Conservation (phyloP, 768 basidiomycete species). For the Collybia sp. region DNA sequence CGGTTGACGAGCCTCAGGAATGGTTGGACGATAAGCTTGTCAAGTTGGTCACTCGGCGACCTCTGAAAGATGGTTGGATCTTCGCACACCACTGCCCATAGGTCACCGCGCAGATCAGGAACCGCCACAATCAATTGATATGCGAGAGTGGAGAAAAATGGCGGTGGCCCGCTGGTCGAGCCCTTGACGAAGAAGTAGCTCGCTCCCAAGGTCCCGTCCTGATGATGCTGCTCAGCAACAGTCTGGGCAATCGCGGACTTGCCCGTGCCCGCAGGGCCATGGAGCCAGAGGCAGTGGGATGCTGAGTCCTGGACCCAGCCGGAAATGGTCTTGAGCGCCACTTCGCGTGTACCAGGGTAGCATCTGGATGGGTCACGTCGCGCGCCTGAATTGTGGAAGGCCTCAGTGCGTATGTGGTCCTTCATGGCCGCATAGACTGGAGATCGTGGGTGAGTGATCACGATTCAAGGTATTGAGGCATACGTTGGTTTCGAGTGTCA, state of each 20-base stretch:
- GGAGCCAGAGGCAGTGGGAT: conserved; percentile 2
- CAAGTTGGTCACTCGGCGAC: background rate
- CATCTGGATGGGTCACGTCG: no score
- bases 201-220: conserved; percentile 2
- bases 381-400: no score
- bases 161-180: conserved; percentile 3
- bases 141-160: conserved; percentile 1
- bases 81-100: conserved; percentile 1
- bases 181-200: conserved; percentile 10
- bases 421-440: no score
- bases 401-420: no score
- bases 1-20: background rate
- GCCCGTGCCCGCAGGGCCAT: background rate
- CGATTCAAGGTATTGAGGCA: no score
- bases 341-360: no score
- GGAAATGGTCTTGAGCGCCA: background rate
- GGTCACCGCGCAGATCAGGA: conserved; percentile 2
- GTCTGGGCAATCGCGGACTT: conserved; percentile 4
- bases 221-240: conserved; percentile 5
- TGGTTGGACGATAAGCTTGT: conserved; percentile 6
- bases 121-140: conserved; percentile 5
- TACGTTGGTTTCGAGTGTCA: no score
- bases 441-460: no score
- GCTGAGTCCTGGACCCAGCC: conserved; percentile 3
- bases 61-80: conserved; percentile 2